Evolutionary conservation across 306 rosid species (phyloP).

Genomic region (Trifolium subterraneum): DNA sequence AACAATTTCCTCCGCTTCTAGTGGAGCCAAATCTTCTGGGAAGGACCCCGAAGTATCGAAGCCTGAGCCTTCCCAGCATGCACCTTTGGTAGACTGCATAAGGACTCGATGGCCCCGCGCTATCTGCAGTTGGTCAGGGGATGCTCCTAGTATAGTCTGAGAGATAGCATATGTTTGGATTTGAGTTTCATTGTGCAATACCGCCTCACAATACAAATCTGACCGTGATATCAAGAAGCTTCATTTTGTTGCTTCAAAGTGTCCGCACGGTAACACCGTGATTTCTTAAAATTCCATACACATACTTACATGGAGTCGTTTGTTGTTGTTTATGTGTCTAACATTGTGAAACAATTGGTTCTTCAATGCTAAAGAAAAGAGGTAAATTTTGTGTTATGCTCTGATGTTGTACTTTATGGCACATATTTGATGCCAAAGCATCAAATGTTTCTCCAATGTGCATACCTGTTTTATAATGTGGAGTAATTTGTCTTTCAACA

Average conservation of each 20-base stretch:
- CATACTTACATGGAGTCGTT: background rate
- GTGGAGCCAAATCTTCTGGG: conserved; percentile 59
- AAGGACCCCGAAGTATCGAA: conserved; percentile 66
- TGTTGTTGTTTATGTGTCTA: conserved; percentile 1
- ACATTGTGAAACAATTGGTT: conserved; percentile 24
- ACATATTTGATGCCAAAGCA: conserved; percentile 20
- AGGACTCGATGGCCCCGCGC: conserved; percentile 95
- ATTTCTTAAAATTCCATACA: too few species aligned
- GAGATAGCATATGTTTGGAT: background rate
- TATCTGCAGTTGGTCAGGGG: conserved; percentile 85
- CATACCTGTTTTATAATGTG: conserved; percentile 38
- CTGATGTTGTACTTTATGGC: conserved; percentile 40
- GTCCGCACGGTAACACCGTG: too few species aligned
- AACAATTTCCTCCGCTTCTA: conserved; percentile 59
- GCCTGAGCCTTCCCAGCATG: conserved; percentile 88
- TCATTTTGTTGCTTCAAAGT: too few species aligned
- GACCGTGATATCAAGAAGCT: too few species aligned
- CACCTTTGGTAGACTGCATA: conserved; percentile 95
- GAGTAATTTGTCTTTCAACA: conserved; percentile 47
- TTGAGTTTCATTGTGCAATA: too few species aligned
- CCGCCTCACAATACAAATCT: too few species aligned
- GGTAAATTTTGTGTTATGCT: conserved; percentile 15
- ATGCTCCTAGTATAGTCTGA: conserved; percentile 95
- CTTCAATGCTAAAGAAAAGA: conserved; percentile 32
- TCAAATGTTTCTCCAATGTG: conserved; percentile 37